These are phyloP conservation scores for Cyberlindnera mycetangii DNA, from an alignment of 805 yeast species.

Conservation along the genomic window DNA sequence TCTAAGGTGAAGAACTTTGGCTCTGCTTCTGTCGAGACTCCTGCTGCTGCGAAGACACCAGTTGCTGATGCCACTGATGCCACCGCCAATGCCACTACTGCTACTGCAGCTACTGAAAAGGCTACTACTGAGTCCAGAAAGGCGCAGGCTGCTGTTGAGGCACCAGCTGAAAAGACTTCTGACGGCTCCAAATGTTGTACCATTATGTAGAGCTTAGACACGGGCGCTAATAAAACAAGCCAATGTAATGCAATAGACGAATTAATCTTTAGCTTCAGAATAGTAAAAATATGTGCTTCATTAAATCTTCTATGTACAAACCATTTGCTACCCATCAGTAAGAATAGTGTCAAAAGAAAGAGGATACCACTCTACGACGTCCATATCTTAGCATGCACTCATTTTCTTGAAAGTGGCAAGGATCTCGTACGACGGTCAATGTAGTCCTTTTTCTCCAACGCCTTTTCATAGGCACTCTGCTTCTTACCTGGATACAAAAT, in stretches of 20 bases:
- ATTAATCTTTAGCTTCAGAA: no score
- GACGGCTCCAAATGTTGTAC: constrained; percentile 30
- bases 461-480: constrained; percentile 42
- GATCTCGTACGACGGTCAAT: constrained; percentile 53
- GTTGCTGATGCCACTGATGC: constrained; percentile 5
- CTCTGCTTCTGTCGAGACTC: constrained; percentile 2
- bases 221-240: no score
- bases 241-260: no score
- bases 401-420: constrained; percentile 45
- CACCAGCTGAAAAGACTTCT: constrained; percentile 22
- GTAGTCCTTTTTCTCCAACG: constrained; percentile 52
- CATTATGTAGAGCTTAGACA: constrained; percentile 32
- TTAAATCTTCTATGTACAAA: constrained; percentile 5
- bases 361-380: no score
- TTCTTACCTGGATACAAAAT: constrained; percentile 74
- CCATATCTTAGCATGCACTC: not conserved
- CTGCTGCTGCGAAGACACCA: not conserved
- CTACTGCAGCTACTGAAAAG: constrained; percentile 6
- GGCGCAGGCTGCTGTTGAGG: constrained; percentile 17
- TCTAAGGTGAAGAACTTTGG: constrained; percentile 37
- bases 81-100: constrained; percentile 11
- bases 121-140: constrained; percentile 20
- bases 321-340: not conserved
- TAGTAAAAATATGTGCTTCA: not conserved
- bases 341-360: not conserved